These are phyloP conservation scores for Suhomyces choctaworum DNA, from an alignment of 1,139 yeast species.

Conservation along the genomic window DNA sequence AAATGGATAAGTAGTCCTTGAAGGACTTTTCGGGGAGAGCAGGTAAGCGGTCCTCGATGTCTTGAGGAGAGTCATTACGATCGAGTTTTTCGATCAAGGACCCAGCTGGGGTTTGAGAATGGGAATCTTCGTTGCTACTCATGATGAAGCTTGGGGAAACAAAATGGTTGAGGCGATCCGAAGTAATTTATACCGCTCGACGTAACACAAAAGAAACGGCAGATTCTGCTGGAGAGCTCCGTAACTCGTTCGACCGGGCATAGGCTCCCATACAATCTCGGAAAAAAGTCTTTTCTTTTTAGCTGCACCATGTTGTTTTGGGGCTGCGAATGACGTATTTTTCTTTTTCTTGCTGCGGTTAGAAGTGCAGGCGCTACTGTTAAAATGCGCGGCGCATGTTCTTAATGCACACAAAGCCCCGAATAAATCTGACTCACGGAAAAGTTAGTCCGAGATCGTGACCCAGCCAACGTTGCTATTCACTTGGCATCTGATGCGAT, in stretches of 20 bases:
- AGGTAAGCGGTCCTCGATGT: slow-evolving; percentile 18
- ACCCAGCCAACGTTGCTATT: too few relatives aligned
- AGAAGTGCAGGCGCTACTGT: too few relatives aligned
- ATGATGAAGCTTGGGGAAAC: neutral
- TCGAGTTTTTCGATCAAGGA: slow-evolving; percentile 18
- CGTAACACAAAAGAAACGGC: neutral
- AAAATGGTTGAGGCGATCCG: too few relatives aligned
- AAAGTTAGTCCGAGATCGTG: too few relatives aligned
- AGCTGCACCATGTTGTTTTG: slow-evolving; percentile 1
- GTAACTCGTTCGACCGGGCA: neutral
- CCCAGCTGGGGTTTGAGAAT: slow-evolving; percentile 11
- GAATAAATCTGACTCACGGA: too few relatives aligned
- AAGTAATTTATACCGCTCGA: neutral
- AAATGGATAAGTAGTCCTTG: slow-evolving; percentile 20
- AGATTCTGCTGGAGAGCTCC: slow-evolving; percentile 1
- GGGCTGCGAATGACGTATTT: slow-evolving; percentile 4
- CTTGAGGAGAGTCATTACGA: slow-evolving; percentile 9
- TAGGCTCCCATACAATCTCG: neutral
- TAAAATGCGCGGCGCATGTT: too few relatives aligned
- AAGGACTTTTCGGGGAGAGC: slow-evolving; percentile 30
- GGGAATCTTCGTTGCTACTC: slow-evolving; percentile 7
- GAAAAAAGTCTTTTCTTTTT: slow-evolving; percentile 8
- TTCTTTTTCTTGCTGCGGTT: slow-evolving; percentile 3
- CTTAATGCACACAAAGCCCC: neutral
- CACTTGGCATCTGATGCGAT: too few relatives aligned